These are phyloP conservation scores for Nymphaea thermarum DNA, from an alignment of 164 flowering plant genomes.

Conservation along the genomic window DNA sequence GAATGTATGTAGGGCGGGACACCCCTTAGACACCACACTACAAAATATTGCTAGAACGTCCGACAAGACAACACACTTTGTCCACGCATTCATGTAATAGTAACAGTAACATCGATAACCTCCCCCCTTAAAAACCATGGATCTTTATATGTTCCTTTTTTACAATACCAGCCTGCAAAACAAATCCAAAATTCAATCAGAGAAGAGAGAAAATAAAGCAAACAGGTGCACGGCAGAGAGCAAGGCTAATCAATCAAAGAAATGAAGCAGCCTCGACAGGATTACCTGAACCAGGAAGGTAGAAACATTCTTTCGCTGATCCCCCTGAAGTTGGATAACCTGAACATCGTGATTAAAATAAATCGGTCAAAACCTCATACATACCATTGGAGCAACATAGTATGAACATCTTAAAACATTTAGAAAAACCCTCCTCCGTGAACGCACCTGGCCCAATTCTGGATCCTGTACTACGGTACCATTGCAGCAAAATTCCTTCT, in stretches of 20 bases:
- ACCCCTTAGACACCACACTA: background rate
- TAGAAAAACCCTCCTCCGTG: background rate
- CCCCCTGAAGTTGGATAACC: conserved; percentile 72
- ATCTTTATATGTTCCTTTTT: conserved; percentile 61
- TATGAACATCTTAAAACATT: background rate
- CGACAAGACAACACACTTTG: background rate
- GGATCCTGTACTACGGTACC: conserved; percentile 63
- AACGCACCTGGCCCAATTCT: conserved; percentile 39
- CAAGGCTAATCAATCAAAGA: background rate
- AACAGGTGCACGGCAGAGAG: background rate
- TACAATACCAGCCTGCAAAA: conserved; percentile 32
- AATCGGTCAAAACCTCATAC: no score
- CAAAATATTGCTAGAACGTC: background rate
- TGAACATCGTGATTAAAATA: background rate
- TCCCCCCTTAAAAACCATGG: conserved; percentile 45
- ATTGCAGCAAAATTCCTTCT: conserved; percentile 74
- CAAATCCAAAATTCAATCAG: background rate
- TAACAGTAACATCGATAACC: background rate
- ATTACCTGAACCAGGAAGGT: conserved; percentile 31
- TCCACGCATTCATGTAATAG: background rate
- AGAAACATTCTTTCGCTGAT: conserved; percentile 67
- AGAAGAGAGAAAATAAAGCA: background rate
- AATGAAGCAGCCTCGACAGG: background rate
- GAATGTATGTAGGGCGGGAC: background rate
- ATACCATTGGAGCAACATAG: background rate